Percentiles rank a stretch among this genome's conserved stretches.
Conservation (phyloP, 257 asterid species). For the Solanum verrucosum region DNA sequence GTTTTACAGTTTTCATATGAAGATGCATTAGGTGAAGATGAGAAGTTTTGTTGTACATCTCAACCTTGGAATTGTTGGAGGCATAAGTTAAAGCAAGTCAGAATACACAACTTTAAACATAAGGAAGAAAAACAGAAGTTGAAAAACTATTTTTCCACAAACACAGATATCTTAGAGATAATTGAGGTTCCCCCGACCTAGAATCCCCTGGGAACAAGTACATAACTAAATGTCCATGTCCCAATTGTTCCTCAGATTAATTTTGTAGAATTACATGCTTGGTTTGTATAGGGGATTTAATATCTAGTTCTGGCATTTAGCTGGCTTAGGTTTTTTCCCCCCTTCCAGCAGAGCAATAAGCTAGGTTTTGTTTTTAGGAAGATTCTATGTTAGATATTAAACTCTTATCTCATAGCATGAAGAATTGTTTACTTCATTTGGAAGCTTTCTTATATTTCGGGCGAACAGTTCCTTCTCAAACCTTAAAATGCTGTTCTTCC, state of each 20-base stretch:
- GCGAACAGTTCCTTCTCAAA: neutral
- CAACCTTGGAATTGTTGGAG: neutral
- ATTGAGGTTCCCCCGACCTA: neutral
- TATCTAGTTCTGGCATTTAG: neutral
- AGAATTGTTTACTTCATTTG: neutral
- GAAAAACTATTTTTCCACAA: neutral
- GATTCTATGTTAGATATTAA: no score
- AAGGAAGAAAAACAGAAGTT: neutral
- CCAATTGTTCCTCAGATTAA: neutral
- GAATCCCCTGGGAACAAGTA: neutral
- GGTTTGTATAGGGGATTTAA: neutral
- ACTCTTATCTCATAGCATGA: neutral
- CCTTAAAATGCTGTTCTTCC: neutral
- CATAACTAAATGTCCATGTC: no score
- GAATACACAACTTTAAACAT: neutral
- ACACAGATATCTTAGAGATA: neutral
- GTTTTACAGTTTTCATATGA: neutral
- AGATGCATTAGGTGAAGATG: neutral
- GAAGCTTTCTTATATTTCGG: neutral
- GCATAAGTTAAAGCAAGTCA: neutral
- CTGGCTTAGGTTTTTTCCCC: neutral
- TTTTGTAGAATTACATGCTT: neutral
- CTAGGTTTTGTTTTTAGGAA: no score
- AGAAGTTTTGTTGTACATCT: neutral
- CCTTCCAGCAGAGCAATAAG: no score